These are phyloP conservation scores for Fonsecaea pugnacius DNA, from an alignment of 2,329 filamentous ascomycete species.

Conservation along the genomic window DNA sequence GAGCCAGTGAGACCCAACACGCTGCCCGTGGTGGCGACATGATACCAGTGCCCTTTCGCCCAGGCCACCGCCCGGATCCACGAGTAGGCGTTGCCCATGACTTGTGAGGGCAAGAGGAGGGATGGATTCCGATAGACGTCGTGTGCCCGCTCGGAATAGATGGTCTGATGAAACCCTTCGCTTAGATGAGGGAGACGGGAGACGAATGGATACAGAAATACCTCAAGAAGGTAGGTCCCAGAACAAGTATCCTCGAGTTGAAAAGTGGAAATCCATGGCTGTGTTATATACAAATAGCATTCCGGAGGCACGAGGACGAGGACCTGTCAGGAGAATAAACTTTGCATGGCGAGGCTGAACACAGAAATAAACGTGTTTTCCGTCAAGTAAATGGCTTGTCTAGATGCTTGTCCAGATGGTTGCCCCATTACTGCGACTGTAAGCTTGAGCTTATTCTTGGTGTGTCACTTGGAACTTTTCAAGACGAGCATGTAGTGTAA, in stretches of 20 bases:
- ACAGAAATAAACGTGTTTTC: neutral
- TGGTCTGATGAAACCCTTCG: neutral
- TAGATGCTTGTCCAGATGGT: neutral
- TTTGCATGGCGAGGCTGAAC: neutral
- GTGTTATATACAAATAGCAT: neutral
- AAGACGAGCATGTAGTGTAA: neutral
- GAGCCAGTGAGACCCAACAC: neutral
- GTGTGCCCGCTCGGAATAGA: neutral
- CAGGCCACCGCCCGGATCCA: neutral
- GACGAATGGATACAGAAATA: neutral
- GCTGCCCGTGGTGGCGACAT: neutral
- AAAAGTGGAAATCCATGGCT: neutral
- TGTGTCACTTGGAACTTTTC: neutral
- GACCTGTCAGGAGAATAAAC: neutral
- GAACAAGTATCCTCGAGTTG: neutral
- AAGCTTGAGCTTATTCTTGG: neutral
- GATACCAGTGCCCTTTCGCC: neutral
- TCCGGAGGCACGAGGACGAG: neutral
- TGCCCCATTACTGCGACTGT: neutral
- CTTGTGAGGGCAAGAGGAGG: neutral
- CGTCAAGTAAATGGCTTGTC: neutral
- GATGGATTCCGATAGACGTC: neutral
- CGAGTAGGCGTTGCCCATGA: neutral
- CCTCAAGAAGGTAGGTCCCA: neutral
- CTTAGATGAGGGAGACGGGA: neutral